Evolutionary conservation across 768 basidiomycete genomes (phyloP), one percentile per base, ranked within the genome.

Genomic region (Lactarius psammicola): DNA sequence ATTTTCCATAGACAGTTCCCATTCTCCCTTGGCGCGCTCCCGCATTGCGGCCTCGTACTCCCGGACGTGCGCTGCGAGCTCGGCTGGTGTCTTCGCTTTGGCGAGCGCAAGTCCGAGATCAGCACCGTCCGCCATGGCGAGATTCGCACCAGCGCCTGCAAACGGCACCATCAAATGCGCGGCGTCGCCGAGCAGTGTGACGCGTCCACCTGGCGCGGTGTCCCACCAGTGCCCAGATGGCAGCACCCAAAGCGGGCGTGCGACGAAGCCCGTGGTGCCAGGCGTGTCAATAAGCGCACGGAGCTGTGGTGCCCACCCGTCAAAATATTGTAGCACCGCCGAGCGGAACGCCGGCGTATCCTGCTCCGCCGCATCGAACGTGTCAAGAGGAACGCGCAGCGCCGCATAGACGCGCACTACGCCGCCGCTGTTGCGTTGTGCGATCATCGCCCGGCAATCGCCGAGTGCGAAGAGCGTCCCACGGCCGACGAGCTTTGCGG

Each of bases 141-240:
- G 74, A 62, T 80, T 79, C 59, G 74, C 78, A 10, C 79, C 78
- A 23, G 76, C 75, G 4, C 79, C 77, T 0, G 73, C 75, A 63
- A 77, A 78, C 1, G 76, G 78, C 1, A 71, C 65, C 77, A 79
- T 77, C 6, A 76, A 65, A 63, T 80, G 78, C 8, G 77, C 77
- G 1, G 78, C 76, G 49, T 79, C 79, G n/a, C 78, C 78, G 36
- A 76, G 57, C 55, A 71, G 34, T 34, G 71, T 74, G 51, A 70
- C 64, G 23, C 71, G 56, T 4, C 36, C 65, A 23, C 46, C 65
- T 34, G 59, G 59, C 28, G 63, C 62, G 55, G 66, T 56, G 11
- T 56, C 62, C 71, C 71, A 70, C 36, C 15, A 49, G 55, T 69
- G 68, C 17, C 31, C 68, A 5, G 30, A 53, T 3, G 66, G 68